Evolutionary conservation across 2,329 filamentous ascomycete species (phyloP).

Genomic region (Colletotrichum aenigma): DNA sequence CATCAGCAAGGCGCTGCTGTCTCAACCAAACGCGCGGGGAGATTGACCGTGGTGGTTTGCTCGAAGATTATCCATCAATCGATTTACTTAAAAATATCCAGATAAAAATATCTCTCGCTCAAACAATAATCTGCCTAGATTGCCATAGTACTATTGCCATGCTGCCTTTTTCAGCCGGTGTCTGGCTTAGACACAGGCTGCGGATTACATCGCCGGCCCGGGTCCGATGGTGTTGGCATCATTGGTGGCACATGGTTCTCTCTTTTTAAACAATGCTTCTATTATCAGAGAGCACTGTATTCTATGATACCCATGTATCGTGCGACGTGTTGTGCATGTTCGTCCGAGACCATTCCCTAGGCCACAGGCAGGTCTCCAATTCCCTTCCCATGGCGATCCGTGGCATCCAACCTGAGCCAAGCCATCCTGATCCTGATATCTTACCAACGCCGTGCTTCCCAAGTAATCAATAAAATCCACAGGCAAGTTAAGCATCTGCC

Average conservation of each 20-base stretch:
- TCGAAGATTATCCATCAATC: not conserved
- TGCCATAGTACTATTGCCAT: not conserved
- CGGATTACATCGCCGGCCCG: not conserved
- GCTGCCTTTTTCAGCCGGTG: accelerated
- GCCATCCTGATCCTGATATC: not conserved
- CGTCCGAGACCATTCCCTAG: not conserved
- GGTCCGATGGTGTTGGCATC: not conserved
- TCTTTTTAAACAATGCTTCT: not conserved
- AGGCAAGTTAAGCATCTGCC: not conserved
- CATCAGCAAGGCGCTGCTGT: not conserved
- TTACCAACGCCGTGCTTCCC: not conserved
- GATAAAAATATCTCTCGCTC: not conserved
- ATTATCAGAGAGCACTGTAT: not conserved
- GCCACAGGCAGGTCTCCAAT: not conserved
- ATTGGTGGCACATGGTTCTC: accelerated
- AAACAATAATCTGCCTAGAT: not conserved
- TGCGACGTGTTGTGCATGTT: not conserved
- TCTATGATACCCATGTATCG: not conserved
- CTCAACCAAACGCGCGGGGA: not conserved
- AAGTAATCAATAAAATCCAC: not conserved
- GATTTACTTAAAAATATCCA: accelerated
- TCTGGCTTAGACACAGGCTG: accelerated
- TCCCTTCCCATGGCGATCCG: not conserved
- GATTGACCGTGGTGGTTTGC: accelerated
- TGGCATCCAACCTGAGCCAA: not conserved